Evolutionary conservation across 2,329 filamentous ascomycete species (phyloP), one percentile per base, ranked within the genome.

Genomic region (Epichloe festucae): DNA sequence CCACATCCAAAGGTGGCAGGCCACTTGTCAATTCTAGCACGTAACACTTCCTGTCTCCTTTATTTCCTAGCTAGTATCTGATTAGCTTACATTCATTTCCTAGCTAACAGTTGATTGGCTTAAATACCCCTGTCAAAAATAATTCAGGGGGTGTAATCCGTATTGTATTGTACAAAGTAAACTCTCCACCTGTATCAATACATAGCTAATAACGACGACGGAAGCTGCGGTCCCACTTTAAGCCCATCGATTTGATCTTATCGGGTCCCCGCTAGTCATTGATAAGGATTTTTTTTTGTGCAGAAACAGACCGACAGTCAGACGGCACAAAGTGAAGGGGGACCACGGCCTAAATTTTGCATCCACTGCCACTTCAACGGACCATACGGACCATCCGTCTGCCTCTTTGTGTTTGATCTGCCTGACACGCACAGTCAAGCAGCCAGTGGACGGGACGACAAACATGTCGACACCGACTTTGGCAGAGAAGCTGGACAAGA

Each of bases 401-500:
- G 52, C 23, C 35, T 51, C 21, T 17, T 41, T 40, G 46, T 38
- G 42, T 34, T 12, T 19, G 8, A 31, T 10, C 27, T 31, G 27
- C 27, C 14, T 31, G 5, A 15, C 19, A 19, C 41, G 21, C 47
- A 17, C 21, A 41, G 42, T 40, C 27, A 35, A 38, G 40, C 39
- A 45, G 42, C 49, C 39, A 45, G 42, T 52, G 45, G 46, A 54
- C 59, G 56, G 61, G 46, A 54, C 58, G 56, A 61, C 61, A 57
- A 54, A 56, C 54, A 59, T 60, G 61, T 64, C 71, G 60, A 72
- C 75, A 57, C 64, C 71, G 60, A 72, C 75, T 57, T 64, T 97
- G 63, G 82, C 86, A 67, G 91, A 95, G 75, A 94, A 89, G 76
- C 81, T 98, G 67, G 87, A 91, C 73, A 96, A 94, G 79, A 96